These are phyloP conservation scores for Dendrobium nobile DNA, from an alignment of 106 monocot genomes.

Conservation along the genomic window DNA sequence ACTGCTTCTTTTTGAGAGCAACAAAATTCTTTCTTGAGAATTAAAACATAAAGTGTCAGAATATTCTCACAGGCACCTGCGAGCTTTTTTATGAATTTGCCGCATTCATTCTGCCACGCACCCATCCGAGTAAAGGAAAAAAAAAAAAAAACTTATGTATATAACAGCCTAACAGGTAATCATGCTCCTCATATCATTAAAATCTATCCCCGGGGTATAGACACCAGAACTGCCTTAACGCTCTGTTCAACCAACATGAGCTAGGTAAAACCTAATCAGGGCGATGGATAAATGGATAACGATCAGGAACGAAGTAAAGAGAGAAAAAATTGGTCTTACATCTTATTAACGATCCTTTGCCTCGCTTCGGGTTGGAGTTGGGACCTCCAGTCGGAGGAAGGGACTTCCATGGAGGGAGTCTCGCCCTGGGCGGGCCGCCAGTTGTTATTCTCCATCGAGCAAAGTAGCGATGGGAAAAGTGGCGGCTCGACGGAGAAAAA, in stretches of 20 bases:
- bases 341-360: conserved; percentile 55
- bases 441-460: conserved; percentile 7
- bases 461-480: no score
- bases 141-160: background rate
- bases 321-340: conserved; percentile 21
- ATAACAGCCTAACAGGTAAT: background rate
- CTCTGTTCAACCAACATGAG: no score
- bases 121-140: background rate
- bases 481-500: no score
- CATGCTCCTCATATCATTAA: background rate
- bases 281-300: background rate
- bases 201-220: background rate
- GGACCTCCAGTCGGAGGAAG: conserved; percentile 39
- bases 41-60: background rate
- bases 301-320: background rate
- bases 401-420: conserved; percentile 3
- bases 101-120: background rate
- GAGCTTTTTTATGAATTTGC: background rate
- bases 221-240: background rate
- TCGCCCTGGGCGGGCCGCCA: conserved; percentile 28
- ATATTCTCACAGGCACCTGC: no score
- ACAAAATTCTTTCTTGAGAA: background rate
- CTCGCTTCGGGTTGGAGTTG: conserved; percentile 48
- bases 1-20: background rate
- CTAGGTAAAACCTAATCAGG: no score